phyloP scores from a whole-genome alignment of 1,139 yeast species.

The Geotrichum bryndzae region DNA sequence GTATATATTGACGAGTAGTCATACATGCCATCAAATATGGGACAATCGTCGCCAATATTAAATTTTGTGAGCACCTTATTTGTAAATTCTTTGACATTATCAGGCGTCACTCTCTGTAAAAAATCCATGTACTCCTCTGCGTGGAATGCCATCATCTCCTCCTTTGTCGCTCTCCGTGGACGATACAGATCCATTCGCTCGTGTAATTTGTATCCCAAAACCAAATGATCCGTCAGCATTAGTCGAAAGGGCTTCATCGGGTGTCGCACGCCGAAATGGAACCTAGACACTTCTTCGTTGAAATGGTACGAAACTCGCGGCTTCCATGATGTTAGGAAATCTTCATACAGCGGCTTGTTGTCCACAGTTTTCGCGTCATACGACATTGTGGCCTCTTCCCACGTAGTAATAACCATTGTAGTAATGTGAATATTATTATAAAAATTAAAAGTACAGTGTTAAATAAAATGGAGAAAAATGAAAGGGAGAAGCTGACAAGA shows the following conservation, averaged over 20 bases:
- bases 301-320: conserved; percentile 77
- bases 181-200: conserved; percentile 85
- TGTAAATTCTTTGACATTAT: conserved; percentile 55
- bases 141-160: conserved; percentile 76
- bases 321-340: conserved; percentile 25
- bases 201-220: conserved; percentile 75
- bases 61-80: conserved; percentile 58
- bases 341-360: conserved; percentile 55
- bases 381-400: conserved; percentile 24
- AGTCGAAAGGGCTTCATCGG: conserved; percentile 98
- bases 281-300: conserved; percentile 72
- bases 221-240: conserved; percentile 89
- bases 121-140: conserved; percentile 84
- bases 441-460: neutral
- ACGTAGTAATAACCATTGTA: conserved; percentile 28
- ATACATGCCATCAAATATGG: conserved; percentile 91
- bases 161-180: conserved; percentile 74
- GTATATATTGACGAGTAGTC: conserved; percentile 82
- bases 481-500: neutral
- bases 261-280: conserved; percentile 86
- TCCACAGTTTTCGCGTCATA: conserved; percentile 53
- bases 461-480: neutral
- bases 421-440: neutral
- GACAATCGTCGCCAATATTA: conserved; percentile 96
- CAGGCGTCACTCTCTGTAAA: conserved; percentile 73